Conservation (phyloP, 2,329 filamentous ascomycete genomes). For the Cladosporium halotolerans region DNA sequence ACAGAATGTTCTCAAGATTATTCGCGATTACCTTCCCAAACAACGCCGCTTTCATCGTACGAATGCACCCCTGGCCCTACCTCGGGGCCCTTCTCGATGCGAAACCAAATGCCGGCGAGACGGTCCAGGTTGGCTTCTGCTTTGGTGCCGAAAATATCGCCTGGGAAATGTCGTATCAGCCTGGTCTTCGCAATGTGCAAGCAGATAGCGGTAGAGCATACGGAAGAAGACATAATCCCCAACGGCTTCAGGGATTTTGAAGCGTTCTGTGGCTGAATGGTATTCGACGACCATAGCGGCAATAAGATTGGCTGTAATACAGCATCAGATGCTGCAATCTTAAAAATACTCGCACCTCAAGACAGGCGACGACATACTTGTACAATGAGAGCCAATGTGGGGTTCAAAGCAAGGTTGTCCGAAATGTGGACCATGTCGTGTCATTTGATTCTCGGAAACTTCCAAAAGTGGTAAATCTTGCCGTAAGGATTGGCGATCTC, state of each 20-base stretch:
- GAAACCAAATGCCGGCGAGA: not conserved
- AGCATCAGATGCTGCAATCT: no score
- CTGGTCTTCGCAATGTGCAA: not conserved
- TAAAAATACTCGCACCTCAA: no score
- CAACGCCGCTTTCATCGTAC: not conserved
- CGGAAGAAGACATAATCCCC: not conserved
- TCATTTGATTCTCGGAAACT: no score
- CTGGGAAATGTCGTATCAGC: not conserved
- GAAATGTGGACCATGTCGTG: no score
- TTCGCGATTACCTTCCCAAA: not conserved
- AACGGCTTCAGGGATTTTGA: not conserved
- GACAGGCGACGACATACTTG: no score
- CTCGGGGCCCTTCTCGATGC: not conserved
- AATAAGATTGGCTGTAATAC: no score
- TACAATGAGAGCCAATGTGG: no score
- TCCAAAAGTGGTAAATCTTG: no score
- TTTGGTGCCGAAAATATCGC: not conserved
- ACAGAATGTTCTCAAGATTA: no score
- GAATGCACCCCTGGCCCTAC: not conserved
- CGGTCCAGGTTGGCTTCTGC: not conserved
- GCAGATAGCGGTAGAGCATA: not conserved
- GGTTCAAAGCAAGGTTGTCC: no score
- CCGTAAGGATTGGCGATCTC: no score
- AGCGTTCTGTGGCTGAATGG: not conserved
- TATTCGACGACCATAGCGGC: not conserved